phyloP scores from a whole-genome alignment of 306 rosid species.

The Quercus alba region DNA sequence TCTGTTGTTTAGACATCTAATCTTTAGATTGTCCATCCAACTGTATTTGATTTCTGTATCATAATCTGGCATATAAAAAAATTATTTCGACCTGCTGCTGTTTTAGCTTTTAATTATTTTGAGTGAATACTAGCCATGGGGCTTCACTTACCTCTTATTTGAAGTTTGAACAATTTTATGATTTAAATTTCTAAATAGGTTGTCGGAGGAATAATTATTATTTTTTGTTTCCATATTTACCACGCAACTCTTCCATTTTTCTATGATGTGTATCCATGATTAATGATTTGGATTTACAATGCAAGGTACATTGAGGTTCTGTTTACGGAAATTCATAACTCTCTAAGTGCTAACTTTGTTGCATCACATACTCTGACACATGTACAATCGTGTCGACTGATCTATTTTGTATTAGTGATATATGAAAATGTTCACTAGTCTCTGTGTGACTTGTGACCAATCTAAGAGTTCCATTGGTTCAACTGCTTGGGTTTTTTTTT shows the following conservation, averaged over 20 bases:
- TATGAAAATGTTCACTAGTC: constrained; percentile 3
- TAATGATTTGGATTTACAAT: neutral
- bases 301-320: neutral
- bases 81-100: neutral
- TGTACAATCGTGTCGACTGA: neutral
- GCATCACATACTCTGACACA: neutral
- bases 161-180: neutral
- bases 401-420: constrained; percentile 9
- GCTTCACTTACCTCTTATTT: neutral
- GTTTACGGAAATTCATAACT: neutral
- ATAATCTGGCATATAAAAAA: neutral
- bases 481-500: constrained; percentile 3
- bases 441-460: neutral
- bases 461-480: neutral
- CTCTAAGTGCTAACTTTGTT: neutral
- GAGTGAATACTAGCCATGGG: neutral
- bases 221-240: neutral
- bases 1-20: neutral
- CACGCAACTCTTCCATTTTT: neutral
- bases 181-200: neutral
- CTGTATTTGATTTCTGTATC: neutral
- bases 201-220: neutral
- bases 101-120: neutral
- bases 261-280: neutral
- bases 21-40: neutral